phyloP scores from a whole-genome alignment of 306 rosid genomes.

The Quercus glauca region DNA sequence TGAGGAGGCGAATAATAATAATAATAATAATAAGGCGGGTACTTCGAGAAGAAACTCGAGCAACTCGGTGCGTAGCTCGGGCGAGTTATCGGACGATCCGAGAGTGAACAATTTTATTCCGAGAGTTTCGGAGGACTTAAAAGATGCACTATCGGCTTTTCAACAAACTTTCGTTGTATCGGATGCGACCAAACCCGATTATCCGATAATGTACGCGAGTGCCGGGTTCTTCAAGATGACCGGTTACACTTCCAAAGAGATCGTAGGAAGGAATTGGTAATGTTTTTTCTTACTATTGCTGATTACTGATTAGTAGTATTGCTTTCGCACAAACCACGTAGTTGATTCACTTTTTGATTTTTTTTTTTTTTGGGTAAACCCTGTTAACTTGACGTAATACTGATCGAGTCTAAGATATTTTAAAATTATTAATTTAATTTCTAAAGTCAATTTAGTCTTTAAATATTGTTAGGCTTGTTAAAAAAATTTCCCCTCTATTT shows the following conservation, averaged over 20 bases:
- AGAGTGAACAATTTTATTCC: conserved; percentile 53
- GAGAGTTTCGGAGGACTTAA: conserved; percentile 71
- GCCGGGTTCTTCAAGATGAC: conserved; percentile 97
- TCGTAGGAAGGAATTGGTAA: conserved; percentile 86
- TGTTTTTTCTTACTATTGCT: neutral
- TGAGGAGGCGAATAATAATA: conserved; percentile 71
- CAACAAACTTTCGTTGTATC: conserved; percentile 95
- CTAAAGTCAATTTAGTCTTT: too few relatives aligned
- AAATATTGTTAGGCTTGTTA: too few relatives aligned
- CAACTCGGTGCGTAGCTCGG: conserved; percentile 66
- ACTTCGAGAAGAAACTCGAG: conserved; percentile 56
- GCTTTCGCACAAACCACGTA: too few relatives aligned
- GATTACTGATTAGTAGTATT: neutral
- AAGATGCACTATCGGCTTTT: conserved; percentile 72
- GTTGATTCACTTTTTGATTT: too few relatives aligned
- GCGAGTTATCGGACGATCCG: conserved; percentile 53
- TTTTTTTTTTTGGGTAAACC: too few relatives aligned
- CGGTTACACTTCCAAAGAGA: conserved; percentile 87
- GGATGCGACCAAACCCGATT: conserved; percentile 90
- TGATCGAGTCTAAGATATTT: too few relatives aligned
- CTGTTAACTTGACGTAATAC: too few relatives aligned
- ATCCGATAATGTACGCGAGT: conserved; percentile 88
- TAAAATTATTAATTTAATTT: too few relatives aligned
- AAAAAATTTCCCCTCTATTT: too few relatives aligned
- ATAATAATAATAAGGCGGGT: conserved; percentile 16